Conservation (phyloP, 2,329 filamentous ascomycete genomes). For the Trichophyton benhamiae region DNA sequence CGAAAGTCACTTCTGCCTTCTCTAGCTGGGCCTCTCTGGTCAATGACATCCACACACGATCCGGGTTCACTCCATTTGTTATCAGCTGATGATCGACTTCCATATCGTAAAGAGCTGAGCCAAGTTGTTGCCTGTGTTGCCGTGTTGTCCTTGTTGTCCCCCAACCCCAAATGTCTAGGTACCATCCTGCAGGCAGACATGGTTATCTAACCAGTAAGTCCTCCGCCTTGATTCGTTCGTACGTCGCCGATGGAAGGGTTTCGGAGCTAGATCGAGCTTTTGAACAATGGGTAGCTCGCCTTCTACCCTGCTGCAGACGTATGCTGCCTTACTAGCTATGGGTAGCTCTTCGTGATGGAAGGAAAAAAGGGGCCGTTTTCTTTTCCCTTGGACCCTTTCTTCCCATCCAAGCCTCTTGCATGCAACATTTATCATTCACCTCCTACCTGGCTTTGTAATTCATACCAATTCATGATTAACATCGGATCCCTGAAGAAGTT, state of each 20-base stretch:
- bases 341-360: not conserved
- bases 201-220: not conserved
- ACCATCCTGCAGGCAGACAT: not conserved
- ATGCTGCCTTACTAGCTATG: not conserved
- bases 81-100: slow-evolving; percentile 2
- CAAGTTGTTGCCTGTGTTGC: not conserved
- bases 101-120: not conserved
- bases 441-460: slow-evolving; percentile 2
- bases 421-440: slow-evolving; percentile 3
- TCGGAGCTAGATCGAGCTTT: not conserved
- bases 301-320: not conserved
- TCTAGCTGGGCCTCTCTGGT: not conserved
- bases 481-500: slow-evolving; percentile 1
- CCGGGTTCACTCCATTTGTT: not conserved
- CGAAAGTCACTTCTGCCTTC: not conserved
- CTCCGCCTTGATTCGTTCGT: not conserved
- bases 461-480: not conserved
- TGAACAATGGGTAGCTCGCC: not conserved
- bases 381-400: not conserved
- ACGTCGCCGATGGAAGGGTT: not conserved
- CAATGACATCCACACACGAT: not conserved
- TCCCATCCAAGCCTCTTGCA: not conserved
- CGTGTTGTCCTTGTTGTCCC: not conserved
- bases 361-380: not conserved
- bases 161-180: not conserved